Percentiles rank a stretch among this genome's conserved stretches.
phyloP scores from a whole-genome alignment of 192 early-diverging fungal genomes.

The Backusella liffmaniae region DNA sequence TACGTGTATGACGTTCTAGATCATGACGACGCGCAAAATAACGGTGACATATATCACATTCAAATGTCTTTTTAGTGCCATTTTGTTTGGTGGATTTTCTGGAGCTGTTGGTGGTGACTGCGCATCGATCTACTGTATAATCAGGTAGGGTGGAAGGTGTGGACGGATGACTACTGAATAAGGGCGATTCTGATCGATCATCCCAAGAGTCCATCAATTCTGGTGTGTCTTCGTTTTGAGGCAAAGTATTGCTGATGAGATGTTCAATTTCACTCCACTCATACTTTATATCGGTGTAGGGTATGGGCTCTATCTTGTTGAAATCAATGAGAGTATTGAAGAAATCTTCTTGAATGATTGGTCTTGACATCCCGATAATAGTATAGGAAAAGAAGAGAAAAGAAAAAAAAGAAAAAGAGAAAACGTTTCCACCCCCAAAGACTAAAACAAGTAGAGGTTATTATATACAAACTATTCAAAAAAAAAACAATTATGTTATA shows the following conservation, averaged over 20 bases:
- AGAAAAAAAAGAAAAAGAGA: not conserved
- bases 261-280: constrained; percentile 1
- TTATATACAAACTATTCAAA: not conserved
- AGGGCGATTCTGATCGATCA: not conserved
- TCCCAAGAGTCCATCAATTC: not conserved
- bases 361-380: not conserved
- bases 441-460: not conserved
- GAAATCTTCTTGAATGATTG: not conserved
- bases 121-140: too few species aligned
- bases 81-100: not conserved
- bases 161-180: not conserved
- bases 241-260: not conserved
- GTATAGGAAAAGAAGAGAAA: not conserved
- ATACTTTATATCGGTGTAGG: not conserved
- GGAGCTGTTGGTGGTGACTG: too few species aligned
- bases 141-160: not conserved
- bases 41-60: constrained; percentile 53
- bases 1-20: constrained; percentile 60
- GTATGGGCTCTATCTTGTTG: not conserved
- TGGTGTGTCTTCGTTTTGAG: not conserved
- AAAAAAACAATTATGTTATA: not conserved
- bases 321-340: not conserved
- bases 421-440: not conserved
- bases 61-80: constrained; percentile 44
- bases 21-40: constrained; percentile 75